Conservation (phyloP, 495 filamentous ascomycete species). For the Cercophora sp. region DNA sequence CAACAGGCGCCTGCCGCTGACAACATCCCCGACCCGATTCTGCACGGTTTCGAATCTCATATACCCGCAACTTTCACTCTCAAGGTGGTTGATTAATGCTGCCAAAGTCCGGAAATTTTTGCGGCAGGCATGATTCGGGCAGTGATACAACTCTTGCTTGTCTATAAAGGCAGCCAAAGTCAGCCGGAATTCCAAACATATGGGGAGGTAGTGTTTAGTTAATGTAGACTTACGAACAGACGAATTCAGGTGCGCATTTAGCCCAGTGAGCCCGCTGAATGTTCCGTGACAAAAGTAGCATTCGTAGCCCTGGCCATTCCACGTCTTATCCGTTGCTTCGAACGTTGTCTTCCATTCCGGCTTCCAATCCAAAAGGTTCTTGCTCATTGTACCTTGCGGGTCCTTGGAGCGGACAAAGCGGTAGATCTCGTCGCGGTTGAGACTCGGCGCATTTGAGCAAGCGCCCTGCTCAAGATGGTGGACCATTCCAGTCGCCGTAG, state of each 20-base stretch:
- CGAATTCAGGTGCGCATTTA: constrained; percentile 36
- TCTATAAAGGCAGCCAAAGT: too few relatives aligned
- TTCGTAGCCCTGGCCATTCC: constrained; percentile 26
- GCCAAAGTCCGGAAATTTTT: constrained; percentile 47
- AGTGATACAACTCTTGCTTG: constrained; percentile 50
- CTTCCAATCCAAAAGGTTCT: constrained; percentile 31
- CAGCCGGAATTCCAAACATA: too few relatives aligned
- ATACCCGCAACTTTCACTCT: constrained; percentile 50
- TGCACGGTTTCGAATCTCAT: constrained; percentile 49
- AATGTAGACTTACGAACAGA: constrained; percentile 34
- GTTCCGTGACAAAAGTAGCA: constrained; percentile 31
- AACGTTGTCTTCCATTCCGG: constrained; percentile 9
- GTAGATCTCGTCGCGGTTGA: constrained; percentile 32
- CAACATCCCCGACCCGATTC: constrained; percentile 11
- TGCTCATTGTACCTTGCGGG: constrained; percentile 28
- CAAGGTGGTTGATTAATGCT: constrained; percentile 50
- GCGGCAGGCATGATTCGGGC: constrained; percentile 41
- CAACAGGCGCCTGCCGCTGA: constrained; percentile 15
- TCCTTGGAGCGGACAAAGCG: constrained; percentile 27
- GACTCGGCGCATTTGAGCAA: constrained; percentile 14
- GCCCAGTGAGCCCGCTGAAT: constrained; percentile 8
- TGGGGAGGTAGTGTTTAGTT: too few relatives aligned
- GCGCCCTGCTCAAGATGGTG: constrained; percentile 30
- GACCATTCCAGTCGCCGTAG: constrained; percentile 29
- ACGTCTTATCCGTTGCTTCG: constrained; percentile 17